Evolutionary conservation across 148 eudicot species (phyloP).

Genomic region (Rhododendron ferrugineum): DNA sequence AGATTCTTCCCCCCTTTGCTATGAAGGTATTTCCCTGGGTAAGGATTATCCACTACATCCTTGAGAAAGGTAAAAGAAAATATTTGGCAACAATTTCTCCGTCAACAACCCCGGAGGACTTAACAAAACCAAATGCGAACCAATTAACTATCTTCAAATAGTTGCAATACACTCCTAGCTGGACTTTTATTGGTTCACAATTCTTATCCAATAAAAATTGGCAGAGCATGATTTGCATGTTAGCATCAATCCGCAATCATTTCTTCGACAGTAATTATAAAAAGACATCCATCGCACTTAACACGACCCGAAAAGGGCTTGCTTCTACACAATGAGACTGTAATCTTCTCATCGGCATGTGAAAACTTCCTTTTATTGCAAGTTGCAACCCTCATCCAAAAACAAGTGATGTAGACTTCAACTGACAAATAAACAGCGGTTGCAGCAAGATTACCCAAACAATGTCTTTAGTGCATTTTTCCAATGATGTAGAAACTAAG

Average conservation of each 20-base stretch:
- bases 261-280: background rate
- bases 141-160: background rate
- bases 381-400: background rate
- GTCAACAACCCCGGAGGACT: background rate
- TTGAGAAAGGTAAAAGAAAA: background rate
- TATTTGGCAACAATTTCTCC: background rate
- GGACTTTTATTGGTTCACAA: background rate
- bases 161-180: background rate
- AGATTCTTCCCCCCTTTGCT: background rate
- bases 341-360: background rate
- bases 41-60: background rate
- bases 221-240: background rate
- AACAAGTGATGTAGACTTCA: background rate
- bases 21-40: background rate
- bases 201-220: background rate
- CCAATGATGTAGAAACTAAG: background rate
- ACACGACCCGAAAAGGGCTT: background rate
- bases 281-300: background rate
- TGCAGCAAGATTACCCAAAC: background rate
- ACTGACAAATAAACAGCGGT: background rate
- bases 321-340: background rate
- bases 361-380: background rate
- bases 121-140: slow-evolving; percentile 3
- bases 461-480: background rate
- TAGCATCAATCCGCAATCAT: background rate